phyloP scores from a whole-genome alignment of 805 yeast genomes.

The Suhomyces sp. region DNA sequence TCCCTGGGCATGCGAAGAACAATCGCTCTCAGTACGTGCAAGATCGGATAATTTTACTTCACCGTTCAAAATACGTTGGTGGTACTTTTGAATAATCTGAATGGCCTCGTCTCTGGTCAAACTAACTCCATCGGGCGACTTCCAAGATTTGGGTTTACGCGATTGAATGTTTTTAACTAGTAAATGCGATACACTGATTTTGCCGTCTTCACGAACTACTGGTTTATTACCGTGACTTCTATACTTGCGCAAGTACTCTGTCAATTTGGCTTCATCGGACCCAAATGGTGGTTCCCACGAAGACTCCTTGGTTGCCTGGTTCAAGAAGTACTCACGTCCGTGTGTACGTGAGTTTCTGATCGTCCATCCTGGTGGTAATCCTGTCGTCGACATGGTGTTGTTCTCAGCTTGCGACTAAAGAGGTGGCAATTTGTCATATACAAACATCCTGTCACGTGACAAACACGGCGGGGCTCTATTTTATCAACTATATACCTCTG shows the following conservation, averaged over 20 bases:
- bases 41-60: conserved; percentile 64
- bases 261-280: conserved; percentile 59
- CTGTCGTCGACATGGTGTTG: conserved; percentile 43
- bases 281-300: conserved; percentile 92
- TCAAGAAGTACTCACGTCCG: conserved; percentile 78
- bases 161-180: conserved; percentile 79
- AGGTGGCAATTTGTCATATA: neutral
- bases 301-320: conserved; percentile 67
- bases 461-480: neutral
- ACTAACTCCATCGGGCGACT: conserved; percentile 66
- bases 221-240: conserved; percentile 45
- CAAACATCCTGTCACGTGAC: neutral
- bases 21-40: conserved; percentile 83
- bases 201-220: conserved; percentile 40
- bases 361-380: conserved; percentile 86
- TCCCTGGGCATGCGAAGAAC: conserved; percentile 78
- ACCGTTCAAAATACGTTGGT: conserved; percentile 60
- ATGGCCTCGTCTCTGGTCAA: conserved; percentile 81
- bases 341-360: conserved; percentile 75
- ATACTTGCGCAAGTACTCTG: conserved; percentile 49
- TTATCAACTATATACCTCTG: conserved; percentile 25
- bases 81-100: conserved; percentile 54
- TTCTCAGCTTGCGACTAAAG: neutral
- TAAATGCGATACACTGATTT: conserved; percentile 78
- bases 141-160: conserved; percentile 92